These are phyloP conservation scores for Geranium rotundifolium DNA, from an alignment of 345 rosid species.

Conservation along the genomic window DNA sequence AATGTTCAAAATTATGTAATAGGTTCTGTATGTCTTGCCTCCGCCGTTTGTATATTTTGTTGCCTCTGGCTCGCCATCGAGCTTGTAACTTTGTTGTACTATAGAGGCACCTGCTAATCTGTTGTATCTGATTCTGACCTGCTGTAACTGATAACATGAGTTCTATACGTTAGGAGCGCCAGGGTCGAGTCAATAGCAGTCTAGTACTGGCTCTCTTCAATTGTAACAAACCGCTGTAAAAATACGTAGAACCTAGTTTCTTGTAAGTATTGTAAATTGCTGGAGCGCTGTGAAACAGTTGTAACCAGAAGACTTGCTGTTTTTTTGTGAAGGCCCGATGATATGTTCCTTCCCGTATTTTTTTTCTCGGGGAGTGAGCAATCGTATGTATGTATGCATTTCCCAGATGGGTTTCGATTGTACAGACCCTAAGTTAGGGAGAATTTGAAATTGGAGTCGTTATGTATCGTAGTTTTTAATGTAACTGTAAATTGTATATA, in stretches of 20 bases:
- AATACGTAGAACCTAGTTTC: not conserved
- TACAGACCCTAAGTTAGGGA: not conserved
- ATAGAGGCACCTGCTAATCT: conserved; percentile 13
- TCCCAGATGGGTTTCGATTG: not conserved
- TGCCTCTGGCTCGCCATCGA: conserved; percentile 8
- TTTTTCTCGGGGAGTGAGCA: too few species aligned
- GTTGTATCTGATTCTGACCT: not conserved
- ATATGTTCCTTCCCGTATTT: too few species aligned
- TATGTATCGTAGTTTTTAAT: too few species aligned
- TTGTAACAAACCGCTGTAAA: not conserved
- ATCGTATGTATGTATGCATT: too few species aligned
- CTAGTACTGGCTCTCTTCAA: not conserved
- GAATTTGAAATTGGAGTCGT: not conserved
- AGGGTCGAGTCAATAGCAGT: not conserved
- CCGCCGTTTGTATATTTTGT: conserved; percentile 14
- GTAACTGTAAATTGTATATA: too few species aligned
- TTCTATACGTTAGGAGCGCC: conserved; percentile 7
- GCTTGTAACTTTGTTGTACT: conserved; percentile 22
- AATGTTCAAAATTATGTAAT: conserved; percentile 18
- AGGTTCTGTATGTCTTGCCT: conserved; percentile 19
- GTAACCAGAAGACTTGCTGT: not conserved
- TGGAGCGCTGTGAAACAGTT: not conserved
- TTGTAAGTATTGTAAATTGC: not conserved
- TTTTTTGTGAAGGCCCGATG: too few species aligned
- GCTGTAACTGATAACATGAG: conserved; percentile 13